Evolutionary conservation across 108 stramenopile genomes (phyloP), one percentile per base, ranked within the genome.

Genomic region (Cyclotella distinguenda): DNA sequence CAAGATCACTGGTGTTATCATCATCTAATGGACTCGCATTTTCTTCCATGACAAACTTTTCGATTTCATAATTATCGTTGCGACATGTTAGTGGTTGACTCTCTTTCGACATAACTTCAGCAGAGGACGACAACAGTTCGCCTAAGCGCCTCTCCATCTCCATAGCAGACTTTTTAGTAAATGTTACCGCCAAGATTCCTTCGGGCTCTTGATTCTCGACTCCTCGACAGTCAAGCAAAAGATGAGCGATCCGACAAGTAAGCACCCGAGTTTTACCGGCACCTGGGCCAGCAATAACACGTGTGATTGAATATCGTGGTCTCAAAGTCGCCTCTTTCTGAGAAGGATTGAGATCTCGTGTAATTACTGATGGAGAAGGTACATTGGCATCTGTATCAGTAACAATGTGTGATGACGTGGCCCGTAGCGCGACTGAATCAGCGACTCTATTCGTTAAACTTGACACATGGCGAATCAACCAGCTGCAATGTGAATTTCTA

Each of bases 261-360:
- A 97, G 79, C 23, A 95, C 94, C 32, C 82, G 64, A 3, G 96
- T 97, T 61, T 97, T 97, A 0, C 96, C 96, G 9, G 89, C 84
- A 35, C 96, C 96, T 3, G 96, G 96, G 8, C 96, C 96, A 13
- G 94, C 96, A 63, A 93, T 70, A 9, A 89, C 91, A 11, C 86
- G 66, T 0, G 87, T 91, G 8, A 87, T 79, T 11, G 56, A 64
- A 36, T 70, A 68, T 22, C 63, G 18, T 18, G 86, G 83, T 45
- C 84, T 72, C 16, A 85, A 80, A 0, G 86, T 86, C n/a, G 89
- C 89, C 38, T 87, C 76, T 47, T 75, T 56, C 70, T 90, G 89
- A 10, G 86, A 78, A 13, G 71, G 71, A 78, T 90, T 90, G 25
- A 90, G 73, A 22, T 64, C 83, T 16, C 39, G n/a, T 0, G 38